phyloP scores from a whole-genome alignment of 2,329 filamentous ascomycete species.

The Talaromyces albobiverticillius region DNA sequence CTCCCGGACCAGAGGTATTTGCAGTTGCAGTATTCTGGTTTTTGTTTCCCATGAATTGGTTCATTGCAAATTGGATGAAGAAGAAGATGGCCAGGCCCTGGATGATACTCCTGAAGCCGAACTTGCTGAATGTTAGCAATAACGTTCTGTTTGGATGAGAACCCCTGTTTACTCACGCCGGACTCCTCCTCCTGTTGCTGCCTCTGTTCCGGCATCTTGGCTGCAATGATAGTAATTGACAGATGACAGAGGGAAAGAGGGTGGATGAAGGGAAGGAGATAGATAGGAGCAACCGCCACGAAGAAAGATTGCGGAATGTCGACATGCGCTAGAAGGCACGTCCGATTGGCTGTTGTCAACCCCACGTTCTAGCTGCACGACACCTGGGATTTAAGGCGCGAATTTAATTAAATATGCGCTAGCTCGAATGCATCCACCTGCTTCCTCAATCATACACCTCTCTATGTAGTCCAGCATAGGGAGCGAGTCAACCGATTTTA shows the following conservation, averaged over 20 bases:
- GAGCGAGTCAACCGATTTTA: neutral
- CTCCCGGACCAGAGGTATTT: conserved; percentile 19
- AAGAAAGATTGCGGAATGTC: conserved; percentile 5
- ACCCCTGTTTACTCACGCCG: conserved; percentile 5
- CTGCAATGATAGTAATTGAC: conserved; percentile 10
- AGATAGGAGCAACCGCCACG: conserved; percentile 7
- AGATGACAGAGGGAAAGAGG: conserved; percentile 14
- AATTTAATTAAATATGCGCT: no score
- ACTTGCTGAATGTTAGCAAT: conserved; percentile 27
- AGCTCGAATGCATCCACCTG: neutral
- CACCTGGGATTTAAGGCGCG: conserved; percentile 1
- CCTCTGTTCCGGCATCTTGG: conserved; percentile 39
- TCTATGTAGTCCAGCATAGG: neutral
- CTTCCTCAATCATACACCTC: neutral
- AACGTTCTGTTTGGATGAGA: conserved; percentile 20
- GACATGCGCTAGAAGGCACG: neutral
- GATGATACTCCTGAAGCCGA: conserved; percentile 41
- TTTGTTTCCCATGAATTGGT: conserved; percentile 51
- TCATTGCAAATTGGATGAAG: conserved; percentile 56
- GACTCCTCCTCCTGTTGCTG: conserved; percentile 35
- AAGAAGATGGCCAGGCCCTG: conserved; percentile 61
- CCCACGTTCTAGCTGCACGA: conserved; percentile 7
- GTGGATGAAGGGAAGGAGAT: conserved; percentile 1
- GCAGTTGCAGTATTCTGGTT: conserved; percentile 25
- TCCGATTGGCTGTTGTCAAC: neutral